These are phyloP conservation scores for Dissophora globulifera DNA, from an alignment of 192 early-diverging fungal genomes.

Conservation along the genomic window DNA sequence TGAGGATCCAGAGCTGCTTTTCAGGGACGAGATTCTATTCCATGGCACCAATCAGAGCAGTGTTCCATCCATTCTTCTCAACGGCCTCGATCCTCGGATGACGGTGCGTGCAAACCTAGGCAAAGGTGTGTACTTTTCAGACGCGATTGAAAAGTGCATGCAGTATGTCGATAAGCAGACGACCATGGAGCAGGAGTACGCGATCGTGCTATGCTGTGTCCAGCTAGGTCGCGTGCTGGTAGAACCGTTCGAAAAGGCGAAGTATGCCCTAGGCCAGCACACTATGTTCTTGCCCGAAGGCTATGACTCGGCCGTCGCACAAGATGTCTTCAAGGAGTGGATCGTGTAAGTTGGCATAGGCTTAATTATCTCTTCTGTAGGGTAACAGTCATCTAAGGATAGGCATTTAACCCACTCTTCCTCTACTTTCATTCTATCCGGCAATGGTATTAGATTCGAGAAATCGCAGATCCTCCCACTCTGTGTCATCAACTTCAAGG, in stretches of 20 bases:
- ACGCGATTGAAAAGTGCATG: slow-evolving; percentile 49
- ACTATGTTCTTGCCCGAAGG: slow-evolving; percentile 32
- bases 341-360: slow-evolving; percentile 41
- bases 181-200: slow-evolving; percentile 27
- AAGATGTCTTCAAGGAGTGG: slow-evolving; percentile 44
- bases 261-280: background rate
- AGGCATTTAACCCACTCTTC: no score
- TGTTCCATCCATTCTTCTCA: slow-evolving; percentile 27
- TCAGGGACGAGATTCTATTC: slow-evolving; percentile 41
- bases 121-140: slow-evolving; percentile 44
- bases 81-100: slow-evolving; percentile 38
- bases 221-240: slow-evolving; percentile 29
- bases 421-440: background rate
- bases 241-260: slow-evolving; percentile 19
- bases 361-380: slow-evolving; percentile 1
- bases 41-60: slow-evolving; percentile 25
- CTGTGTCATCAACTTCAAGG: slow-evolving; percentile 47
- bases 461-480: slow-evolving; percentile 43
- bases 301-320: slow-evolving; percentile 30
- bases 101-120: slow-evolving; percentile 40
- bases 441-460: slow-evolving; percentile 20
- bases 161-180: slow-evolving; percentile 35
- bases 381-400: no score
- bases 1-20: slow-evolving; percentile 17
- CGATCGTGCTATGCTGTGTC: slow-evolving; percentile 37